phyloP scores from a whole-genome alignment of 257 asterid species.

The Salvia splendens region DNA sequence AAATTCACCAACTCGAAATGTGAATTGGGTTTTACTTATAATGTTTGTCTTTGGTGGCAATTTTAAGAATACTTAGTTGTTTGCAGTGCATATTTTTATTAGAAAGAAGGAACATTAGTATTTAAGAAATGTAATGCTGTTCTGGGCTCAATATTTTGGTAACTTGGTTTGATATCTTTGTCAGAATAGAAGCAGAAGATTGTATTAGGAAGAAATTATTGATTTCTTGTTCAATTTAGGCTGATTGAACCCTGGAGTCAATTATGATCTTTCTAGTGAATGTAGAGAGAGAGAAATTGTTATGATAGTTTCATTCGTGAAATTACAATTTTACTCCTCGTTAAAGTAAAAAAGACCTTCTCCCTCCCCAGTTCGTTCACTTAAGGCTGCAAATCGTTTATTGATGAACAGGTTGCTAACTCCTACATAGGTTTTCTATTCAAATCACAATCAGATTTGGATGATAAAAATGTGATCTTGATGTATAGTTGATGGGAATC shows the following conservation, averaged over 20 bases:
- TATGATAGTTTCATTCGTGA: background rate
- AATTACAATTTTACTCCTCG: too few species aligned
- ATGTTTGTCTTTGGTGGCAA: background rate
- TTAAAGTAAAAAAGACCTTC: too few species aligned
- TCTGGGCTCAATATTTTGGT: background rate
- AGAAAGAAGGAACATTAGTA: background rate
- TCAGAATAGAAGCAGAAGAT: background rate
- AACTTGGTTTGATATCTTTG: background rate
- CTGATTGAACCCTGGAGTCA: background rate
- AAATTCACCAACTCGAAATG: background rate
- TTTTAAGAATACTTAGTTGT: background rate
- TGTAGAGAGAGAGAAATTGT: background rate
- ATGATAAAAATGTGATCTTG: background rate
- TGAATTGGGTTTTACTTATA: background rate
- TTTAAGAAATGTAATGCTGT: background rate
- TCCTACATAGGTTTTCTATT: background rate
- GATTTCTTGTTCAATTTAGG: background rate
- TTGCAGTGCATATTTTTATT: background rate
- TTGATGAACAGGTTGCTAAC: background rate
- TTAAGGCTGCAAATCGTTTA: background rate
- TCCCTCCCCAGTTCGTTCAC: too few species aligned
- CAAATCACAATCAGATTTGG: background rate
- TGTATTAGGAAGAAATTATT: background rate
- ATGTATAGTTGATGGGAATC: slow-evolving; percentile 1
- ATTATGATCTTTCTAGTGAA: background rate